phyloP scores from a whole-genome alignment of 2,329 filamentous ascomycete species.

The Fulvia fulva region DNA sequence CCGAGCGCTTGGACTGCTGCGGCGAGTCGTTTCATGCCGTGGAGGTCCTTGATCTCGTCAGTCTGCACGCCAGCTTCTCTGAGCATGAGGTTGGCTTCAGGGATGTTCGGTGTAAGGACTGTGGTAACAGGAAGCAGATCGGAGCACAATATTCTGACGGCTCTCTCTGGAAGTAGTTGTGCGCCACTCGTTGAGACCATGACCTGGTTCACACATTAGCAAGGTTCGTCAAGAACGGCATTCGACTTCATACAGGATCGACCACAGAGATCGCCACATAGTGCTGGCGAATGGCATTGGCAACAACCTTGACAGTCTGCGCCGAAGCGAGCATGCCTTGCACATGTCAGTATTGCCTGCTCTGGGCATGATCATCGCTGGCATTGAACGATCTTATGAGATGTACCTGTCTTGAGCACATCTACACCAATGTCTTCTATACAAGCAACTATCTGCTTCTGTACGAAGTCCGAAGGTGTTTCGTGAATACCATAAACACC shows the following conservation, averaged over 20 bases:
- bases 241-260: slow-evolving; percentile 60
- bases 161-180: slow-evolving; percentile 60
- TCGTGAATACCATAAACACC: slow-evolving; percentile 79
- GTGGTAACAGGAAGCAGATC: slow-evolving; percentile 63
- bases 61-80: slow-evolving; percentile 46
- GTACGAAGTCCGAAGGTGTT: slow-evolving; percentile 72
- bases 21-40: slow-evolving; percentile 67
- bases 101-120: slow-evolving; percentile 72
- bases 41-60: slow-evolving; percentile 52
- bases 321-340: slow-evolving; percentile 80
- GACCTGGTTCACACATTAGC: slow-evolving; percentile 54
- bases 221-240: not conserved
- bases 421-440: slow-evolving; percentile 81
- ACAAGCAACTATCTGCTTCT: slow-evolving; percentile 79
- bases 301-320: slow-evolving; percentile 65
- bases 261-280: slow-evolving; percentile 59
- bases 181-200: slow-evolving; percentile 86
- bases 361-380: not conserved
- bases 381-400: not conserved
- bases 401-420: slow-evolving; percentile 83
- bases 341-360: slow-evolving; percentile 11
- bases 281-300: slow-evolving; percentile 58
- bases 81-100: slow-evolving; percentile 66
- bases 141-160: slow-evolving; percentile 57
- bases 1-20: slow-evolving; percentile 64